phyloP scores from a whole-genome alignment of 495 filamentous ascomycete species.

The Penicillium coprophilum region DNA sequence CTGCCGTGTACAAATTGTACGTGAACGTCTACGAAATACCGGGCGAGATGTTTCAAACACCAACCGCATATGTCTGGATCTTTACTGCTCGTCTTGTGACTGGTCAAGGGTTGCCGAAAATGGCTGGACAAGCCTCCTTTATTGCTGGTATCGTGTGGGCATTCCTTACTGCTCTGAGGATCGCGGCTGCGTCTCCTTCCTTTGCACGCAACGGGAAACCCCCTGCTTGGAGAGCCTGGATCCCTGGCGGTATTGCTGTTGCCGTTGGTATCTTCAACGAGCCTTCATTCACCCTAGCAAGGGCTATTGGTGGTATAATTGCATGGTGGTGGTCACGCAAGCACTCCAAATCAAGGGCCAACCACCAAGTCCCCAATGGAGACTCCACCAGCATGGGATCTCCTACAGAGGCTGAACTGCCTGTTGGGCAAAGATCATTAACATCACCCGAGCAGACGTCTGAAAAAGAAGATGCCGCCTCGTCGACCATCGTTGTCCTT shows the following conservation, averaged over 20 bases:
- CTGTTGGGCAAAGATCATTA: background rate
- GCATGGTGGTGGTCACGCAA: slow-evolving; percentile 66
- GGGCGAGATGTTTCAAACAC: slow-evolving; percentile 85
- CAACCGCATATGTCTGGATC: slow-evolving; percentile 94
- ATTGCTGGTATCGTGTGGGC: slow-evolving; percentile 70
- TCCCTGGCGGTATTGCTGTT: slow-evolving; percentile 94
- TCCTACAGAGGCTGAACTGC: background rate
- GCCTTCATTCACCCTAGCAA: slow-evolving; percentile 89
- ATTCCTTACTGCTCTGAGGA: slow-evolving; percentile 64
- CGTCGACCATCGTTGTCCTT: slow-evolving; percentile 60
- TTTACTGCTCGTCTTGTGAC: slow-evolving; percentile 95
- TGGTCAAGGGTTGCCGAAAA: slow-evolving; percentile 79
- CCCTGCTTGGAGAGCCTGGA: slow-evolving; percentile 45
- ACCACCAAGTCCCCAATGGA: background rate
- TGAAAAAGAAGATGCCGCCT: slow-evolving; percentile 43
- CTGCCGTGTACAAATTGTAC: slow-evolving; percentile 88
- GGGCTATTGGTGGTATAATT: slow-evolving; percentile 80
- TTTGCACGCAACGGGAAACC: slow-evolving; percentile 23
- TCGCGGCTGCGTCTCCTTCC: slow-evolving; percentile 46
- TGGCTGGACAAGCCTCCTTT: slow-evolving; percentile 75
- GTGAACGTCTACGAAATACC: slow-evolving; percentile 86
- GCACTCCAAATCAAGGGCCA: slow-evolving; percentile 13
- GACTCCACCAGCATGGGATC: slow-evolving; percentile 2
- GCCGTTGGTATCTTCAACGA: slow-evolving; percentile 98
- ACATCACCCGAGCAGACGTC: slow-evolving; percentile 26